A percentile compares a stretch with the other conserved stretches of the same genome.
phyloP scores from a whole-genome alignment of 2,329 filamentous ascomycete species.

The Penicillium sp. region DNA sequence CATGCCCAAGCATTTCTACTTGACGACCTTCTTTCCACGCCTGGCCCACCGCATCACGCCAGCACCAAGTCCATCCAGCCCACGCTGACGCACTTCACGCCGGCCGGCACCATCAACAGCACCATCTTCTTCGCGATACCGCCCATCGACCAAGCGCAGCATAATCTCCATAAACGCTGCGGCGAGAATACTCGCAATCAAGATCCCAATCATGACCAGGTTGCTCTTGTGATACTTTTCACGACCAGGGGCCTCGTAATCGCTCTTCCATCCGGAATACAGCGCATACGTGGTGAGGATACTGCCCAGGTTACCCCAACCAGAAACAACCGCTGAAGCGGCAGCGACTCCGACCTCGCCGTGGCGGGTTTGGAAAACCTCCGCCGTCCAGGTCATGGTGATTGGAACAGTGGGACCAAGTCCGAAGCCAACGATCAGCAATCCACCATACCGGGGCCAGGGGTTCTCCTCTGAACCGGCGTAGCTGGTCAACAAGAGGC shows the following conservation, averaged over 20 bases:
- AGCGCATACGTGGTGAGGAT: slow-evolving; percentile 87
- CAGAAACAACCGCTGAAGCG: slow-evolving; percentile 81
- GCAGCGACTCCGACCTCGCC: slow-evolving; percentile 89
- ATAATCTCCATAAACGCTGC: slow-evolving; percentile 66
- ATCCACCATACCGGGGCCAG: slow-evolving; percentile 84
- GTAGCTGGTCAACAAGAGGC: slow-evolving; percentile 77
- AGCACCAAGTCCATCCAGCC: slow-evolving; percentile 36
- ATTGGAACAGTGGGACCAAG: slow-evolving; percentile 89
- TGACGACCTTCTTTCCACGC: slow-evolving; percentile 6
- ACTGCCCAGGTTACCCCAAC: slow-evolving; percentile 81
- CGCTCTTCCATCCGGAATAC: slow-evolving; percentile 82
- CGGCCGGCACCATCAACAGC: slow-evolving; percentile 38
- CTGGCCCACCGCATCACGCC: slow-evolving; percentile 16
- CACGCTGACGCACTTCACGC: slow-evolving; percentile 38
- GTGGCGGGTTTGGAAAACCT: slow-evolving; percentile 86
- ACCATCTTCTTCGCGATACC: slow-evolving; percentile 15
- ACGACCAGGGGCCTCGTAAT: slow-evolving; percentile 64
- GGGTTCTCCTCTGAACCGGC: slow-evolving; percentile 62
- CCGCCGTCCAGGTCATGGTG: slow-evolving; percentile 90
- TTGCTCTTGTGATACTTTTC: slow-evolving; percentile 81
- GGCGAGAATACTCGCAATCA: slow-evolving; percentile 74
- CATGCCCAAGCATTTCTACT: background rate
- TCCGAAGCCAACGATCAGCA: slow-evolving; percentile 88
- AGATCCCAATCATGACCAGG: slow-evolving; percentile 82
- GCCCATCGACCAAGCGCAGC: slow-evolving; percentile 50